Percentiles rank a stretch among this genome's conserved stretches.
These are phyloP conservation scores for Prunus salicina DNA, from an alignment of 306 rosid genomes.

Conservation along the genomic window DNA sequence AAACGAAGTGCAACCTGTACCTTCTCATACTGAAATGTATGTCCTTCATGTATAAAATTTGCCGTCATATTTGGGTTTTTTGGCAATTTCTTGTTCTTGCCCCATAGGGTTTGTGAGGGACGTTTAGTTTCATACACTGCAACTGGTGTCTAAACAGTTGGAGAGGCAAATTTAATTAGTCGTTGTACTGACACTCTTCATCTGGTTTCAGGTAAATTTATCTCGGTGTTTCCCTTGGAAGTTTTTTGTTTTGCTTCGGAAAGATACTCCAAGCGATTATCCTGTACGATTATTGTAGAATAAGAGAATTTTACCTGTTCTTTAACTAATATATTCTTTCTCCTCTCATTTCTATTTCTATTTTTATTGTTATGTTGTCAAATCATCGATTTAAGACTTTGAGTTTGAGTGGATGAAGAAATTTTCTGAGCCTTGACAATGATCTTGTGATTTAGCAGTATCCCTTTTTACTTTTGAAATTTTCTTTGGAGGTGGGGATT, in stretches of 20 bases:
- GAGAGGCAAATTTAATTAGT: not conserved
- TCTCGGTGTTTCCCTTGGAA: not conserved
- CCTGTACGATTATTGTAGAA: not conserved
- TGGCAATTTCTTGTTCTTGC: not conserved
- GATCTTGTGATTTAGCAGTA: not conserved
- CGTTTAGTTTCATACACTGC: not conserved
- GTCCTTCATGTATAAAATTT: not conserved
- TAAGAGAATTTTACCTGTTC: not conserved
- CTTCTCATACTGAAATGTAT: conserved; percentile 32
- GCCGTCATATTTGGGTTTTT: not conserved
- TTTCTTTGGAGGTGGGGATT: no score
- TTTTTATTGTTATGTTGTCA: not conserved
- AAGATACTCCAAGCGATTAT: not conserved
- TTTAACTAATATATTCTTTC: not conserved
- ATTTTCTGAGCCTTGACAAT: not conserved
- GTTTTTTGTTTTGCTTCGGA: not conserved
- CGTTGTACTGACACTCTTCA: not conserved
- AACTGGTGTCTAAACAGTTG: not conserved
- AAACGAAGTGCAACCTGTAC: conserved; percentile 38
- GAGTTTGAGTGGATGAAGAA: not conserved
- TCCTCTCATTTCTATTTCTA: not conserved
- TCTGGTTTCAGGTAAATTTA: not conserved
- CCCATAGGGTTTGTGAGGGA: not conserved
- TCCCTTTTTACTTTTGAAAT: no score
- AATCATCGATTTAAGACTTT: not conserved